Percentiles rank a stretch among this genome's conserved stretches.
Conservation (phyloP, 345 rosid genomes). For the Boechera retrofracta region DNA sequence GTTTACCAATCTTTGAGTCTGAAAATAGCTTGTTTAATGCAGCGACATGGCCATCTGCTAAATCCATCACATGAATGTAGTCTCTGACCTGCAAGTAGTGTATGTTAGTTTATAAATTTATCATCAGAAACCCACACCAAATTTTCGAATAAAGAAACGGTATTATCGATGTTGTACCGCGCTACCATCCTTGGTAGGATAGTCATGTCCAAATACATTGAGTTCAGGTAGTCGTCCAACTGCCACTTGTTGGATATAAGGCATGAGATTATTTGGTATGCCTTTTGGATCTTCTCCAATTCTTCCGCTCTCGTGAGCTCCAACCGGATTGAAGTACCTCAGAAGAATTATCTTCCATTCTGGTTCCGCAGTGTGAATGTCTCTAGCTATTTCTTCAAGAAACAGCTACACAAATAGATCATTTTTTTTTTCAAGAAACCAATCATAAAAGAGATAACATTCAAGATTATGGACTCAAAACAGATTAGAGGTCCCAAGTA, state of each 20-base stretch:
- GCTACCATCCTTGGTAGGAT: constrained; percentile 87
- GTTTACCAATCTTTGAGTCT: constrained; percentile 63
- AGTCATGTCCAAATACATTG: constrained; percentile 87
- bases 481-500: constrained; percentile 31
- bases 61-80: constrained; percentile 94
- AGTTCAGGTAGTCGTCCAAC: constrained; percentile 94
- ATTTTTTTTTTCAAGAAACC: neutral
- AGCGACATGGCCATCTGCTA: constrained; percentile 94
- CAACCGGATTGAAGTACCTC: constrained; percentile 96
- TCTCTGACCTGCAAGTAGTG: constrained; percentile 71
- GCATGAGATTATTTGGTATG: constrained; percentile 93
- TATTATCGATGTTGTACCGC: constrained; percentile 62
- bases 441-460: neutral
- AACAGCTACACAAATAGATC: constrained; percentile 56
- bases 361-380: constrained; percentile 83
- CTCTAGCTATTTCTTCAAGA: constrained; percentile 91
- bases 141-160: neutral
- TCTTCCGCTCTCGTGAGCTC: constrained; percentile 92
- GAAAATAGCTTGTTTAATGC: constrained; percentile 75
- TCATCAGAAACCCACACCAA: neutral
- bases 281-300: constrained; percentile 98
- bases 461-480: constrained; percentile 15
- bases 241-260: constrained; percentile 96
- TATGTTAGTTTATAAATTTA: constrained; percentile 24
- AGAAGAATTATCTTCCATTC: constrained; percentile 85